Evolutionary conservation across 179 eudicot genomes (phyloP), one percentile per base, ranked within the genome.

Genomic region (Monotropa hypopitys): DNA sequence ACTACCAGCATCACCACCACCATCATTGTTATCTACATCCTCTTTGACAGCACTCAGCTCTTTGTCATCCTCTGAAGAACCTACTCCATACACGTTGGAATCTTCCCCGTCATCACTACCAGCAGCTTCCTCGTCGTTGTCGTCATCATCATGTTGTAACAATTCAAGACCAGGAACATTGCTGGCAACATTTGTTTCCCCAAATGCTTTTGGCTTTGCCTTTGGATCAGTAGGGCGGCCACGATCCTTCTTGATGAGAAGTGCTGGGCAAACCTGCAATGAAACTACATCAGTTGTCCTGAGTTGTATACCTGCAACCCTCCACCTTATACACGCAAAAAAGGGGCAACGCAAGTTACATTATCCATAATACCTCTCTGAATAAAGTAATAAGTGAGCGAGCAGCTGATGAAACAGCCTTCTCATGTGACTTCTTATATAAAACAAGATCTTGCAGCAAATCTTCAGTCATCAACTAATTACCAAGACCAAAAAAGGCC

Each of bases 361-460:
- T 40, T 9, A n/a, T 42, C 38, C 10, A 18, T 33, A 50, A 66
- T 91, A 91, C 99, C 97, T 95, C 97, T 90, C 97, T 89, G 79
- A 95, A 95, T 81, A 95, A 84, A 72, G 90, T 84, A 76, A 91
- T 43, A 76, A 95, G 95, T 28, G 97, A 90, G 53, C 97, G 97
- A 74, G 97, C 97, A 49, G 97, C 92, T 82, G 90, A 86, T 51
- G 97, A 88, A 86, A 95, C 90, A 70, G 99, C 88, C 79, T 95
- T 95, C 86, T 93, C 99, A 73, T 93, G 76, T 42, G 97, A 90
- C 81, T 91, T 95, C 82, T 83, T 91, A 80, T 95, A 95, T 61
- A 90, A 67, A 69, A 91, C 99, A 77, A 95, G 99, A 77, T 95
- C 99, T 90, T 95, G 99, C 81, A 95, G 91, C 89, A 95, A 86